Evolutionary conservation across 768 basidiomycete genomes (phyloP), one percentile per base, ranked within the genome.

Genomic region (Jaapia argillacea): DNA sequence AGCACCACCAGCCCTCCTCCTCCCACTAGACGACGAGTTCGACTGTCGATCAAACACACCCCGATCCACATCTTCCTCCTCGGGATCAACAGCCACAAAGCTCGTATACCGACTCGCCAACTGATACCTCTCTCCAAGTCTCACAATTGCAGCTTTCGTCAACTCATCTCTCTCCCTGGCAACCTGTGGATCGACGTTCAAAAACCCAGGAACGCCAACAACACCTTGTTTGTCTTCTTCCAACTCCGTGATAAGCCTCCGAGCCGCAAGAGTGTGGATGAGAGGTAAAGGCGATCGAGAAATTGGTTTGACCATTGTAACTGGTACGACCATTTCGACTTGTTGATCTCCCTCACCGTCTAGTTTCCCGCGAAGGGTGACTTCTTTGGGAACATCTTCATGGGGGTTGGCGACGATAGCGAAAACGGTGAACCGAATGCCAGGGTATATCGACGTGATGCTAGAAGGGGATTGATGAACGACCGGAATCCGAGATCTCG

Each of bases 71-170:
- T n/a, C n/a, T n/a, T n/a, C n/a, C n/a, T n/a, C n/a, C n/a, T n/a
- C n/a, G n/a, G n/a, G n/a, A 43, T 75, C 71, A 2, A 75, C 60
- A 1, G 74, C 78, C 36, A 81, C 60, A 50, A 80, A 81, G 2
- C 75, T 75, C 0, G 79, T 81, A 45, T 70, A 56, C 31, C 53
- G 51, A 54, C 71, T 79, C 1, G 64, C 68, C 35, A 81, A 64
- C 44, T 71, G 69, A 47, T 79, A 79, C 24, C 56, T 57, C 45
- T 66, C 57, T 4, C 75, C 78, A 1, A 80, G 63, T 27, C 66
- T 63, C 7, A 77, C 54, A 24, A 79, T 73, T 2, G 65, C 62
- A 3, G 69, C 69, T 53, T 20, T 66, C 61, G 0, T 62, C 64
- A 1, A 58, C 54, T 1, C 61, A 54, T 39, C 60, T 18, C 45